Evolutionary conservation across 1,284 basidiomycete genomes (phyloP), one percentile per base, ranked within the genome.

Genomic region (Hemileia vastatrix): DNA sequence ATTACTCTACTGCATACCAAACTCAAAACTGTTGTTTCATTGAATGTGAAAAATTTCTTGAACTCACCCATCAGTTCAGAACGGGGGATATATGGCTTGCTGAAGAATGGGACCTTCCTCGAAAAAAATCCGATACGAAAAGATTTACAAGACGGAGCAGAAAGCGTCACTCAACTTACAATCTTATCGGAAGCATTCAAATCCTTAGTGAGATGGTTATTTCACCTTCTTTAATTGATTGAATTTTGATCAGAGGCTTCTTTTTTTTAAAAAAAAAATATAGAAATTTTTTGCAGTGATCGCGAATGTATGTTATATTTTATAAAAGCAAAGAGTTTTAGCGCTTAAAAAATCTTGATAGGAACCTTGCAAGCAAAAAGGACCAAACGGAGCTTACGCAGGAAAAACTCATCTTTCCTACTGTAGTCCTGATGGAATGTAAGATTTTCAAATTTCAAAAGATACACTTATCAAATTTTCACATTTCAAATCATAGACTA

Each of bases 261-360:
- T 36, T 32, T 54, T 32, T 13, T 19, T 4, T n/a, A n/a, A n/a
- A n/a, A n/a, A n/a, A n/a, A n/a, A n/a, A n/a, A n/a, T n/a, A 44
- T 32, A 63, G 61, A 63, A 63, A 63, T 56, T 63, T 31, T 63
- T 63, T 44, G 54, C 50, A 21, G 47, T 63, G 13, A 18, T 63
- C 13, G 61, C 54, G 27, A 47, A 27, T 49, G 61, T 63, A 51
- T 44, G 61, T 31, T 9, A 13, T 6, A 27, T 21, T 51, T 8
- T 15, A 51, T 6, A 51, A 24, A 27, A 27, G 9, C 23, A 3
- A 6, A 51, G 9, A 15, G 4, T 15, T 51, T 13, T n/a, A 19
- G 18, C 9, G 2, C 15, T 40, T 40, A 15, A 19, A 9, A 2
- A 13, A 47, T 56, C 18, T 21, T 24, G n/a, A 31, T 15, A 63